Base-by-base conservation (phyloP, 345 rosid genomes). In the Populus pruinosa region DNA sequence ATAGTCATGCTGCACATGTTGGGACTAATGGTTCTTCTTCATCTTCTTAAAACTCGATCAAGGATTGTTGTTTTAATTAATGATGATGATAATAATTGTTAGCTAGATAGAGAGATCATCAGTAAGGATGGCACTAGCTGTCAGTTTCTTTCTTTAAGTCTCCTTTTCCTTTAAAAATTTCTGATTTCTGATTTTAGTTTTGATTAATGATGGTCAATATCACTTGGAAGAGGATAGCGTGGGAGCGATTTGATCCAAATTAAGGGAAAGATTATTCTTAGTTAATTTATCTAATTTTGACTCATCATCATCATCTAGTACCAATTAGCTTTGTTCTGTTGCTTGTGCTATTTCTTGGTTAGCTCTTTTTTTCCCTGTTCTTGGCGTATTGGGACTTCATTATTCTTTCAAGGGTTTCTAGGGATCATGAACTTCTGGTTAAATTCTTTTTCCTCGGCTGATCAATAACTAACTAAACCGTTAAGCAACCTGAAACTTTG, bases 191-290 rank as follows among this genome's bases (percentile, higher is more conserved):
- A 44, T 79, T 71, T 18, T 70, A 67, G 63, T 23, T 72, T 86
- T 77, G 84, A 80, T 88, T 78, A 80, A 76, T 65, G 82, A 73
- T 62, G 71, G 75, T 81, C 83, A 50, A 76, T 74, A 55, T 79
- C 82, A 61, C 72, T 55, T 75, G 76, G 85, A 67, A 73, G 83
- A 83, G 72, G 80, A 76, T 77, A 84, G 84, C 79, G 78, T 73
- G 78, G 71, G 78, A 83, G 81, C 80, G 79, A 27, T 82, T 55
- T 70, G 82, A 69, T 82, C 73, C 84, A 70, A 43, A 69, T 21
- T 39, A 35, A 33, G 77, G 74, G 62, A 18, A 79, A 73, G 68
- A 74, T 67, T 35, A 11, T 71, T 50, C 59, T 73, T 41, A 31
- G 59, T 73, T 79, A 33, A 23, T 64, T 9, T 35, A 8, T 56